Conservation (phyloP, 495 filamentous ascomycete species). For the Penicillium longicatenatum region DNA sequence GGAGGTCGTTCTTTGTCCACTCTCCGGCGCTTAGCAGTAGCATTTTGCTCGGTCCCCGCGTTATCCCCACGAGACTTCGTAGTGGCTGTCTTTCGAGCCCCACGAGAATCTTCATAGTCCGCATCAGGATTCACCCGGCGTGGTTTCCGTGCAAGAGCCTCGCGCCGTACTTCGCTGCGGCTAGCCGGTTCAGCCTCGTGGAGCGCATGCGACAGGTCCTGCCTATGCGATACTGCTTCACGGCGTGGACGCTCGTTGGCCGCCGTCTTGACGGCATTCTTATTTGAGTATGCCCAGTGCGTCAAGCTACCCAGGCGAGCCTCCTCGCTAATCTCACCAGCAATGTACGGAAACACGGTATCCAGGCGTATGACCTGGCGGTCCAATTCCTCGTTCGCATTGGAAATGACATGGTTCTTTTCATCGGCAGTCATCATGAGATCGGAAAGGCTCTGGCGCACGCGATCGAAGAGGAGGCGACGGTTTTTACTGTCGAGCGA, state of each 20-base stretch:
- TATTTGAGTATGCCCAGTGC: slow-evolving; percentile 96
- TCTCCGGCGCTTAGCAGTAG: slow-evolving; percentile 71
- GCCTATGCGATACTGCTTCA: slow-evolving; percentile 70
- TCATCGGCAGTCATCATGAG: slow-evolving; percentile 88
- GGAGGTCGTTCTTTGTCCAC: slow-evolving; percentile 60
- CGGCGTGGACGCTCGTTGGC: slow-evolving; percentile 71
- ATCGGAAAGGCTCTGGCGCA: slow-evolving; percentile 64
- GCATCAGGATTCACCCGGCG: slow-evolving; percentile 70
- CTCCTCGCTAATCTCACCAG: slow-evolving; percentile 89
- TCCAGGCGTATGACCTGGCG: slow-evolving; percentile 85
- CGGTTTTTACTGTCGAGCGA: slow-evolving; percentile 48
- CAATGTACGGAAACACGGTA: slow-evolving; percentile 78
- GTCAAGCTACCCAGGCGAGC: slow-evolving; percentile 86
- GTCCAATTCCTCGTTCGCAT: slow-evolving; percentile 83
- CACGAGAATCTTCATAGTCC: slow-evolving; percentile 70
- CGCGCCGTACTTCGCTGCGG: slow-evolving; percentile 78
- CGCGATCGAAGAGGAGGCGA: slow-evolving; percentile 65
- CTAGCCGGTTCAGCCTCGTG: slow-evolving; percentile 76
- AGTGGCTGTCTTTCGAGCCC: slow-evolving; percentile 57
- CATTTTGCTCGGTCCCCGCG: slow-evolving; percentile 42
- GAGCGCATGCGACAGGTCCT: slow-evolving; percentile 55
- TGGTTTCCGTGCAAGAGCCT: slow-evolving; percentile 73
- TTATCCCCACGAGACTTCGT: slow-evolving; percentile 63
- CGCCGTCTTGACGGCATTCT: slow-evolving; percentile 63
- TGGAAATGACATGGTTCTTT: slow-evolving; percentile 92